These are phyloP conservation scores for Stromatinia cepivora DNA, from an alignment of 2,329 filamentous ascomycete species.

Conservation along the genomic window DNA sequence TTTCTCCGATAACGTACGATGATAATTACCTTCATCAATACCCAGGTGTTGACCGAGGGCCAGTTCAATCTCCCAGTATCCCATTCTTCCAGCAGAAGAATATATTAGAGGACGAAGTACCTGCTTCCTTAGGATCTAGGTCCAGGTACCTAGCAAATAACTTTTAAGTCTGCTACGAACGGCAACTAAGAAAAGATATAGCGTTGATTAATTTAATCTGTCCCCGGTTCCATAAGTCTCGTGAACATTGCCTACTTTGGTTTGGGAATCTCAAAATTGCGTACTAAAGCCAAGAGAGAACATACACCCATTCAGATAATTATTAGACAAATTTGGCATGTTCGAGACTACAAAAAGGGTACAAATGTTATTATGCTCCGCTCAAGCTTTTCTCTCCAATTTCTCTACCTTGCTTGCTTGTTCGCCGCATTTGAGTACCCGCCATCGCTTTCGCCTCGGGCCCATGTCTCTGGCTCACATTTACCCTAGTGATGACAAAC, in stretches of 20 bases:
- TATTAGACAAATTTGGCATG: not conserved
- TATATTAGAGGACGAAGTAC: slow-evolving; percentile 4
- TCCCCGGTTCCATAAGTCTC: not conserved
- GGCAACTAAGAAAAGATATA: not conserved
- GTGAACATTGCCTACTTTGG: slow-evolving; percentile 7
- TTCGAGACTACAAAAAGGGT: slow-evolving; percentile 1
- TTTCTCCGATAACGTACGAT: not conserved
- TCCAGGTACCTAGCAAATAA: not conserved
- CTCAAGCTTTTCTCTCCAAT: slow-evolving; percentile 1
- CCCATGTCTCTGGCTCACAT: slow-evolving; percentile 20
- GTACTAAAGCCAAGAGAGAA: slow-evolving; percentile 1
- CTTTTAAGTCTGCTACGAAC: slow-evolving; percentile 7
- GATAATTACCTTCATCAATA: not conserved
- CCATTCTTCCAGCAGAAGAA: slow-evolving; percentile 3
- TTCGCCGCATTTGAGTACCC: slow-evolving; percentile 14
- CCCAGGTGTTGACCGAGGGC: not conserved
- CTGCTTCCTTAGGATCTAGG: slow-evolving; percentile 9
- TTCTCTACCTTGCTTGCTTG: slow-evolving; percentile 5
- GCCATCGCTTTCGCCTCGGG: slow-evolving; percentile 22
- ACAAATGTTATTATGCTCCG: not conserved
- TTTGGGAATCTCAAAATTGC: not conserved
- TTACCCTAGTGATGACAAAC: not conserved
- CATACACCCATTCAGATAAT: not conserved
- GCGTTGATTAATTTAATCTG: slow-evolving; percentile 10
- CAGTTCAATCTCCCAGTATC: slow-evolving; percentile 7